Percentiles rank a stretch among this genome's conserved stretches.
These are phyloP conservation scores for Kregervanrija fluxuum DNA, from an alignment of 805 yeast species.

Conservation along the genomic window DNA sequence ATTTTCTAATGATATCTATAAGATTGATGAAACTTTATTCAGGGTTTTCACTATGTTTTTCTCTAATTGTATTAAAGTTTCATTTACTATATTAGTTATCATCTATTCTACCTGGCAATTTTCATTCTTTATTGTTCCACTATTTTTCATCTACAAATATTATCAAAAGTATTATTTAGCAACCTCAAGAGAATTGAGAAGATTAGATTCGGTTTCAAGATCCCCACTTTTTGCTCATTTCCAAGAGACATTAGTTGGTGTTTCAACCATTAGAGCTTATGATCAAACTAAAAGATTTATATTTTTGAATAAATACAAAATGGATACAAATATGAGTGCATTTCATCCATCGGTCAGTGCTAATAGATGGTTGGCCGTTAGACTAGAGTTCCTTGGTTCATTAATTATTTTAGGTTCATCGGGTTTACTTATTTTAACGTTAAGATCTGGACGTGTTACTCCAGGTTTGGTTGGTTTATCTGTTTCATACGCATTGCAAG, in stretches of 20 bases:
- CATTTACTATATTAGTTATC: constrained; percentile 73
- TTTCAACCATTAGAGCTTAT: constrained; percentile 69
- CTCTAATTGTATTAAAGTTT: constrained; percentile 51
- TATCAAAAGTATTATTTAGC: constrained; percentile 72
- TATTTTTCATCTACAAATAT: constrained; percentile 54
- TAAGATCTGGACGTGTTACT: constrained; percentile 60
- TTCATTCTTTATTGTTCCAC: constrained; percentile 62
- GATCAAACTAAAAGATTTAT: constrained; percentile 57
- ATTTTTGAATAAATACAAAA: constrained; percentile 56
- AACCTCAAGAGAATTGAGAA: constrained; percentile 75
- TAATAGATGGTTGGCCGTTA: constrained; percentile 95
- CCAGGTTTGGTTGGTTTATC: constrained; percentile 94
- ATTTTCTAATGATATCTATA: constrained; percentile 85
- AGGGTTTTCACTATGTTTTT: constrained; percentile 68
- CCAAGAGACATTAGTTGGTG: constrained; percentile 75
- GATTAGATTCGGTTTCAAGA: constrained; percentile 72
- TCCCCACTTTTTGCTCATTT: constrained; percentile 81
- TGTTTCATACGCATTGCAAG: constrained; percentile 85
- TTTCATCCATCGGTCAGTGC: constrained; percentile 88
- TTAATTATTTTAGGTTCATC: constrained; percentile 83
- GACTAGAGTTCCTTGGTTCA: constrained; percentile 89
- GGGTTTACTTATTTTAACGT: constrained; percentile 65
- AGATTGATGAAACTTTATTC: constrained; percentile 73
- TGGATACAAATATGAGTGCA: constrained; percentile 87
- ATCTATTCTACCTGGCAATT: constrained; percentile 86